Conservation (phyloP, 2,329 filamentous ascomycete genomes). For the Diaporthe sp. region DNA sequence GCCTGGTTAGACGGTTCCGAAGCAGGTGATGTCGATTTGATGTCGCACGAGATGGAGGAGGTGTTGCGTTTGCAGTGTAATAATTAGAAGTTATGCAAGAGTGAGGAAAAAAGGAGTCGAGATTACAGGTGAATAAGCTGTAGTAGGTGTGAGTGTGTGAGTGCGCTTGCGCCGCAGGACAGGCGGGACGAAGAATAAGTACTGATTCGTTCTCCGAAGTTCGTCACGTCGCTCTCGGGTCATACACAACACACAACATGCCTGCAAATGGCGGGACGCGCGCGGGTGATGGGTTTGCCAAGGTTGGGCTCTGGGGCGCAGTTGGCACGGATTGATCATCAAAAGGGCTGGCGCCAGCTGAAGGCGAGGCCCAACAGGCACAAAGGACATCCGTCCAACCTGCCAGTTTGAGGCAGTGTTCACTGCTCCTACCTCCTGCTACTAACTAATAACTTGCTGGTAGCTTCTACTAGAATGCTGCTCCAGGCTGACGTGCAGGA, state of each 20-base stretch:
- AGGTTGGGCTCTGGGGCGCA: constrained; percentile 21
- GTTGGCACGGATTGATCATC: neutral
- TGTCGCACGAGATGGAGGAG: neutral
- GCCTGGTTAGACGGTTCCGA: neutral
- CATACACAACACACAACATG: neutral
- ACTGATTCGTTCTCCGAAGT: neutral
- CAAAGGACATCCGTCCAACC: neutral
- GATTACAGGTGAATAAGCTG: neutral
- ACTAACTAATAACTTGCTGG: neutral
- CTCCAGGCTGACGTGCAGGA: neutral
- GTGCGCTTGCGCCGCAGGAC: neutral
- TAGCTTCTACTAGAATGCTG: neutral
- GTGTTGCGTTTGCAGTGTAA: neutral
- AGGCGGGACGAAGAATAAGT: neutral
- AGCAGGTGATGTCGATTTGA: neutral
- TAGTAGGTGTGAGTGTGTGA: neutral
- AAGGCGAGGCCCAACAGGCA: neutral
- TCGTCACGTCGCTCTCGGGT: constrained; percentile 2
- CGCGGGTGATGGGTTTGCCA: neutral
- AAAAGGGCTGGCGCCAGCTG: constrained; percentile 2
- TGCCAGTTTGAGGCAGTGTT: constrained; percentile 1
- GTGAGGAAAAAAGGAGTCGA: neutral
- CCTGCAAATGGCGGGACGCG: neutral
- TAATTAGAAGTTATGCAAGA: neutral
- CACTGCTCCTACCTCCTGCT: neutral